A percentile compares a stretch with the other conserved stretches of the same genome.
Evolutionary conservation across 495 filamentous ascomycete species (phyloP).

Genomic region (Neurospora terricola): DNA sequence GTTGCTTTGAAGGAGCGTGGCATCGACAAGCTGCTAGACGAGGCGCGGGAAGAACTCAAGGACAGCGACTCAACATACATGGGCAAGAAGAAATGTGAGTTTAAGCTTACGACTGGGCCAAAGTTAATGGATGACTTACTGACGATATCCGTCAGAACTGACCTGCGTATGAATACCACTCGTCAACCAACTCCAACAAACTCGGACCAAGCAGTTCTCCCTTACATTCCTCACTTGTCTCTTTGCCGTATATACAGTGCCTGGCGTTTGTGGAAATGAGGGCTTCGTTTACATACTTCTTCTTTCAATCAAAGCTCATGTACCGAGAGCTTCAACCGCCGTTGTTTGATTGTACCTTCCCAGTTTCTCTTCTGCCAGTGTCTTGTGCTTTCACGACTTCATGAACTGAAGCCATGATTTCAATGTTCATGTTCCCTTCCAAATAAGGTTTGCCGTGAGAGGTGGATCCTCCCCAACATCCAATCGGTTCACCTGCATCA

Average conservation of each 20-base stretch:
- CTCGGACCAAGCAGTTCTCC: neutral
- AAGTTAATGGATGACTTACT: neutral
- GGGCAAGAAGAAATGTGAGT: slow-evolving; percentile 38
- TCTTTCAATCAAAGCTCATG: neutral
- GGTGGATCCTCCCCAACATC: neutral
- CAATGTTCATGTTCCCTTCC: neutral
- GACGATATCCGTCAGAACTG: neutral
- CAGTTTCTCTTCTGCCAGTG: neutral
- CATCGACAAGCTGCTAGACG: slow-evolving; percentile 78
- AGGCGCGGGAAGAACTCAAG: slow-evolving; percentile 69
- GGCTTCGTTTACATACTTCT: neutral
- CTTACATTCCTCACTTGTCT: neutral
- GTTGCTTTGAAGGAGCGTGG: slow-evolving; percentile 72
- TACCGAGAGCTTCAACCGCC: neutral
- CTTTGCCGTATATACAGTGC: neutral
- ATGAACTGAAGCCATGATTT: neutral
- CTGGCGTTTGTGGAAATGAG: neutral
- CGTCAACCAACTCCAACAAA: neutral
- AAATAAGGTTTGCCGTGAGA: neutral
- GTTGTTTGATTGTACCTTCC: neutral
- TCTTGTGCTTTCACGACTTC: neutral
- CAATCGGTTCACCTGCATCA: neutral
- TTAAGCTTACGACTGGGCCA: neutral
- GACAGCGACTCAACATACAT: slow-evolving; percentile 71
- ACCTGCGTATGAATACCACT: neutral